A percentile compares a stretch with the other conserved stretches of the same genome.
These are phyloP conservation scores for Piedraia hortae DNA, from an alignment of 2,329 filamentous ascomycete species.

Conservation along the genomic window DNA sequence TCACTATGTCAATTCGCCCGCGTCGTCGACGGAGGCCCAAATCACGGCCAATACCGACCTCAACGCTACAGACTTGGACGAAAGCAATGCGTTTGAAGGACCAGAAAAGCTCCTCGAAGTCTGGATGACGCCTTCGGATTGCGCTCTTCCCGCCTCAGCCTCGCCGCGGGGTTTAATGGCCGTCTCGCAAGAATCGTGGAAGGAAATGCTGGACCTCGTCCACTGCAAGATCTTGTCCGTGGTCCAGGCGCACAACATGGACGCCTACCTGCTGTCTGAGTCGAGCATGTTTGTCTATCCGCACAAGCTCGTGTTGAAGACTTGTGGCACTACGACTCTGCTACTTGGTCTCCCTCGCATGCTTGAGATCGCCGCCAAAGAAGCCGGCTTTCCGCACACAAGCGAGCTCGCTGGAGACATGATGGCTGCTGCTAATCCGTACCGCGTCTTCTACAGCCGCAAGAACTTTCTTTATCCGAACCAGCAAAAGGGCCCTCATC, in stretches of 20 bases:
- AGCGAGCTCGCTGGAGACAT: too few species aligned
- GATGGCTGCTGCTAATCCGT: slow-evolving; percentile 55
- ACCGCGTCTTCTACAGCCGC: slow-evolving; percentile 92
- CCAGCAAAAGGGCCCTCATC: slow-evolving; percentile 76
- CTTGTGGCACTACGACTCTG: slow-evolving; percentile 86
- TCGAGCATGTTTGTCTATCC: slow-evolving; percentile 99
- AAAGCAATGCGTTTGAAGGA: slow-evolving; percentile 86
- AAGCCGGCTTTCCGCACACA: slow-evolving; percentile 62
- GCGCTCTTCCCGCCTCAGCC: slow-evolving; percentile 40
- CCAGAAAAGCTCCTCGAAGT: slow-evolving; percentile 96
- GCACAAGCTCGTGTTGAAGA: slow-evolving; percentile 98
- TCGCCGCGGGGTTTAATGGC: slow-evolving; percentile 59
- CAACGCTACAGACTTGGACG: slow-evolving; percentile 62
- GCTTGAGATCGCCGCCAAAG: slow-evolving; percentile 64
- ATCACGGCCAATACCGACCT: slow-evolving; percentile 93
- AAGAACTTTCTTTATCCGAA: slow-evolving; percentile 97
- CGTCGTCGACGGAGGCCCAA: slow-evolving; percentile 55
- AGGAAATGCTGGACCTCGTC: slow-evolving; percentile 88
- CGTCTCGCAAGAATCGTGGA: slow-evolving; percentile 65
- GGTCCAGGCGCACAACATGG: slow-evolving; percentile 74
- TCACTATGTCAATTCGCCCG: slow-evolving; percentile 52
- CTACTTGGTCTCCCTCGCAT: slow-evolving; percentile 72
- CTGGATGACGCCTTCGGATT: slow-evolving; percentile 71
- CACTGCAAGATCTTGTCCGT: slow-evolving; percentile 96
- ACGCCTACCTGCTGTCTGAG: slow-evolving; percentile 90